Conservation (phyloP, 169 alveolate species). For the Besnoitia besnoiti region DNA sequence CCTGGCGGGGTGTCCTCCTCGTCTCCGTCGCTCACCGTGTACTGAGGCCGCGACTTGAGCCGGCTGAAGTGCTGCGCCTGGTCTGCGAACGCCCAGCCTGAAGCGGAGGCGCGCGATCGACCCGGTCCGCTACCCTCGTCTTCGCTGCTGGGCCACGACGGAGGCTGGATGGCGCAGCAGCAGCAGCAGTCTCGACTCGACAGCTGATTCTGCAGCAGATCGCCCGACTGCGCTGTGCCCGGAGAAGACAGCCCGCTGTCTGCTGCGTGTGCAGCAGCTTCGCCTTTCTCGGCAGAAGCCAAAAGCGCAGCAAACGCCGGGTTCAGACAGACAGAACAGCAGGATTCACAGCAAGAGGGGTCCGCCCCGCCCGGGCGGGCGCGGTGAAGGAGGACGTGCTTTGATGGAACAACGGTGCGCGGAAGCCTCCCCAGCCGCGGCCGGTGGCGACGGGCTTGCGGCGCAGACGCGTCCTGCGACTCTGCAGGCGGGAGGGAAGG, state of each 20-base stretch:
- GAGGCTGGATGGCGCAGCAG: slow-evolving; percentile 4
- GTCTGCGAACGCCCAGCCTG: slow-evolving; percentile 21
- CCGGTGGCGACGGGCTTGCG: background rate
- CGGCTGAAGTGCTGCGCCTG: background rate
- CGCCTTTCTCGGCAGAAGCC: background rate
- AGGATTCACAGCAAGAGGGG: background rate
- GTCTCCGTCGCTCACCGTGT: background rate
- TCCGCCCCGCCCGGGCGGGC: background rate
- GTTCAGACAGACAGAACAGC: background rate
- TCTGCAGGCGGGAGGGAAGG: background rate
- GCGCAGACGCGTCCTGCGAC: background rate
- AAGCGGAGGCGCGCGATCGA: background rate
- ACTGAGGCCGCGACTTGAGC: background rate
- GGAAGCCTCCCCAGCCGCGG: slow-evolving; percentile 6
- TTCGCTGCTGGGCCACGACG: slow-evolving; percentile 34
- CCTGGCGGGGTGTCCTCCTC: background rate
- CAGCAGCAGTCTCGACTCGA: slow-evolving; percentile 11
- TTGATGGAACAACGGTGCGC: background rate
- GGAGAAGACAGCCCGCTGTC: background rate
- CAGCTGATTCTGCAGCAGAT: background rate
- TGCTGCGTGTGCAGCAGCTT: background rate
- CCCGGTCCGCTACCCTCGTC: background rate
- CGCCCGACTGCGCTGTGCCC: background rate
- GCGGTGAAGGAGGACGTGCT: slow-evolving; percentile 16
- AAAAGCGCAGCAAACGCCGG: background rate